Conservation (phyloP, 2,329 filamentous ascomycete species). For the Aphanoascus verrucosus region DNA sequence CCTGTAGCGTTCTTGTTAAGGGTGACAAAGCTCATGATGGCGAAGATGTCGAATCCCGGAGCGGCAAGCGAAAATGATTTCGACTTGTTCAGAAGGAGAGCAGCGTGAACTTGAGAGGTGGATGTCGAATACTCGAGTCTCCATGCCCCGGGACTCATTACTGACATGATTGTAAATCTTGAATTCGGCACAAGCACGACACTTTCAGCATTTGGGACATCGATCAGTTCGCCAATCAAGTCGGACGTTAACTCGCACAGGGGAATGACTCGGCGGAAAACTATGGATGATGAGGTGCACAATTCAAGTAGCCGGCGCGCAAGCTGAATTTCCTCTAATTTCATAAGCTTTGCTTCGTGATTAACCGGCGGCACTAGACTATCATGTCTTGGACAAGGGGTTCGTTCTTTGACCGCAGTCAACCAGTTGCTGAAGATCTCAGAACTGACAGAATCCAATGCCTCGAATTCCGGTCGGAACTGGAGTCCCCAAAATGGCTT, state of each 20-base stretch:
- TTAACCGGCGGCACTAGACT: neutral
- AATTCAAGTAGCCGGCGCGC: neutral
- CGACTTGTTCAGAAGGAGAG: constrained; percentile 3
- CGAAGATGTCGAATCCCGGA: constrained; percentile 24
- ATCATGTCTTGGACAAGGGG: neutral
- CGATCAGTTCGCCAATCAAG: neutral
- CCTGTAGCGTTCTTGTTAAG: constrained; percentile 30
- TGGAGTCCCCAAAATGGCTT: constrained; percentile 80
- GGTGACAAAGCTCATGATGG: constrained; percentile 30
- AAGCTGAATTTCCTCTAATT: neutral
- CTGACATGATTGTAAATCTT: neutral
- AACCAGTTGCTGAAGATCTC: constrained; percentile 56
- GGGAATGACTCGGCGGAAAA: constrained; percentile 16
- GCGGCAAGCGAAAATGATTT: neutral
- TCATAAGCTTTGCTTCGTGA: neutral
- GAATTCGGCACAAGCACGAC: neutral
- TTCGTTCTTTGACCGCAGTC: constrained; percentile 38
- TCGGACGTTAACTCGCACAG: neutral
- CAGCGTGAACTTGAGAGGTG: too few relatives aligned
- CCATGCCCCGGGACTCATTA: constrained; percentile 21
- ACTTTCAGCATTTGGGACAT: neutral
- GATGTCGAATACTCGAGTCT: constrained; percentile 27
- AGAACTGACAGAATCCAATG: neutral
- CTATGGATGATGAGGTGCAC: constrained; percentile 1
- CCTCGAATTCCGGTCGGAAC: constrained; percentile 48